These are phyloP conservation scores for Daldinia bambusicola DNA, from an alignment of 495 filamentous ascomycete genomes.

Conservation along the genomic window DNA sequence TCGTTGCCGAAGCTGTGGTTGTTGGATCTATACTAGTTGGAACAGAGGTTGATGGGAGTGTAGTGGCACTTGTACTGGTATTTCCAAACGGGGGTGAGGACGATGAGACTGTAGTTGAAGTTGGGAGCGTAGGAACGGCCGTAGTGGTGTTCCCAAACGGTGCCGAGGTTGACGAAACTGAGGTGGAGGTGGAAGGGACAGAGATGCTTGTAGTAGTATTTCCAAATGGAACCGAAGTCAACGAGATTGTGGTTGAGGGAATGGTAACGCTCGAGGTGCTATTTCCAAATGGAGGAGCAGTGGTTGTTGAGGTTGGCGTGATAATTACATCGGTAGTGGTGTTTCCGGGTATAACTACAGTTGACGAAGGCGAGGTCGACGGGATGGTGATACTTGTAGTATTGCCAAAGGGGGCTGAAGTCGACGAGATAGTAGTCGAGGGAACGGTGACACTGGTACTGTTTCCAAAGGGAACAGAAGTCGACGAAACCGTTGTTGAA, in stretches of 20 bases:
- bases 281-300: conserved; percentile 6
- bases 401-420: background rate
- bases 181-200: conserved; percentile 5
- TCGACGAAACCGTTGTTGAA: conserved; percentile 9
- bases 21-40: conserved; percentile 2
- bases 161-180: background rate
- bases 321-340: conserved; percentile 2
- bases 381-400: background rate
- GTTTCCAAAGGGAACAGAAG: conserved; percentile 2
- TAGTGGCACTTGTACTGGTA: background rate
- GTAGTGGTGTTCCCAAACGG: background rate
- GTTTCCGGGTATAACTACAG: background rate
- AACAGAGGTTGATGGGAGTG: background rate
- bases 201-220: conserved; percentile 10
- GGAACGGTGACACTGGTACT: background rate
- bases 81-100: background rate
- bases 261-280: conserved; percentile 1
- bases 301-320: conserved; percentile 4
- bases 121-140: background rate
- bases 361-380: background rate
- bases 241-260: background rate
- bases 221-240: background rate
- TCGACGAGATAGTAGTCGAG: background rate
- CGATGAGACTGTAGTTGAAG: background rate
- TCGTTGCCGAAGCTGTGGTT: conserved; percentile 25